Base-by-base conservation (phyloP, 1,139 yeast genomes). In the Arxiozyma heterogenica region DNA sequence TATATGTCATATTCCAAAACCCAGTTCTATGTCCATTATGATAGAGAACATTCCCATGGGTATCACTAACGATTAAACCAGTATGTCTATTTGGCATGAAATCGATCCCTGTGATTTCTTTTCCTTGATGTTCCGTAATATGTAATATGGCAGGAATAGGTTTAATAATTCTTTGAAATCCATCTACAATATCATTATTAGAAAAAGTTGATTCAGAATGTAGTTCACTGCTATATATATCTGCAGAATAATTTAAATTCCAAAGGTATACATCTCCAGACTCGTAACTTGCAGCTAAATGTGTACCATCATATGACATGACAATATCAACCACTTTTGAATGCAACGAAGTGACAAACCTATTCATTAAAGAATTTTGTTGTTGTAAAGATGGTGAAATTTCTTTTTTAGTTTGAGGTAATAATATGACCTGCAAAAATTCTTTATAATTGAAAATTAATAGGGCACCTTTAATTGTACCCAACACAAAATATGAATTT, bases 21-120 rank as follows among this genome's bases (percentile, higher is more conserved):
- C 84, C 70, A 42, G 79, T 75, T 54, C 83, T 75, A 49, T 76
- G 72, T 0, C 85, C 84, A 60, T 79, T 76, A 66, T 87, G 94
- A 57, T 73, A 76, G 53, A 82, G 73, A 12, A 83, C 73, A 60
- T 78, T 69, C 0, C 95, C 95, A 1, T 77, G 70, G 6, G 71
- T 69, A 64, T 87, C 93, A 1, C 80, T 73, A 7, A 86, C 77
- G 3, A 85, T 70, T 22, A 88, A 57, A 22, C 82, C 82, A 12
- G 81, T 75, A 56, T 79, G 83, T 58, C 83, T 75, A 41, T 74
- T 73, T 1, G 82, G 84, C 15, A 82, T 61, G 64, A 86, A 87
- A 15, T 73, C 69, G 1, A 86, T 57, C 27, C 78, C 77, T 9
- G 73, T 69, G 20, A 86, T 73, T 1, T 49, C 45, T 15, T 44